Evolutionary conservation across 768 basidiomycete genomes (phyloP).

Genomic region (Lactarius evosmus): DNA sequence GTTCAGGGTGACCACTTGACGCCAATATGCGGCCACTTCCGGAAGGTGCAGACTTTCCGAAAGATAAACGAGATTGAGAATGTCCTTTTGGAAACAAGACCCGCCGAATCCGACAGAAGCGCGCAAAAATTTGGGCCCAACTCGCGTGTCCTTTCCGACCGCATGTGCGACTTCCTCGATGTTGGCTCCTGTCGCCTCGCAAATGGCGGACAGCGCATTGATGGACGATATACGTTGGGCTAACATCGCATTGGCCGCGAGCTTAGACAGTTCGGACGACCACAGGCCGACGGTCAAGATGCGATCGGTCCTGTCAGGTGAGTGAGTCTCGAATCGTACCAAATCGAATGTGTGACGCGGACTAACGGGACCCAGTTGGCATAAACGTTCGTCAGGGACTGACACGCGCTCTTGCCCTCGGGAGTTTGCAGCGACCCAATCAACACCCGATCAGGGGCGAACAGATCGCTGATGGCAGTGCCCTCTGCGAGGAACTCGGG

Average conservation of each 20-base stretch:
- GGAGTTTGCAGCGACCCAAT: constrained; percentile 92
- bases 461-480: constrained; percentile 88
- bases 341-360: background rate
- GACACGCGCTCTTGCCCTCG: constrained; percentile 81
- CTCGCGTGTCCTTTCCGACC: constrained; percentile 87
- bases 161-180: constrained; percentile 97
- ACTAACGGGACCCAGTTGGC: constrained; percentile 95
- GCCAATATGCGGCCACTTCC: constrained; percentile 97
- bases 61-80: constrained; percentile 97
- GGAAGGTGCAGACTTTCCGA: constrained; percentile 92
- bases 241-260: constrained; percentile 99
- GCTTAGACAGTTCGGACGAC: constrained; percentile 97
- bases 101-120: constrained; percentile 97
- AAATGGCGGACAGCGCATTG: constrained; percentile 97
- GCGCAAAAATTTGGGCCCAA: constrained; percentile 94
- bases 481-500: constrained; percentile 99
- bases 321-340: background rate
- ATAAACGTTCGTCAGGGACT: constrained; percentile 76
- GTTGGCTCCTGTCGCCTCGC: constrained; percentile 98
- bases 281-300: constrained; percentile 95
- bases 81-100: constrained; percentile 99
- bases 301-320: constrained; percentile 52
- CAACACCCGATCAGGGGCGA: constrained; percentile 89
- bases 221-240: constrained; percentile 98
- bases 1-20: constrained; percentile 95